Conservation (phyloP, 805 yeast genomes). For the Lipomyces yamadae region DNA sequence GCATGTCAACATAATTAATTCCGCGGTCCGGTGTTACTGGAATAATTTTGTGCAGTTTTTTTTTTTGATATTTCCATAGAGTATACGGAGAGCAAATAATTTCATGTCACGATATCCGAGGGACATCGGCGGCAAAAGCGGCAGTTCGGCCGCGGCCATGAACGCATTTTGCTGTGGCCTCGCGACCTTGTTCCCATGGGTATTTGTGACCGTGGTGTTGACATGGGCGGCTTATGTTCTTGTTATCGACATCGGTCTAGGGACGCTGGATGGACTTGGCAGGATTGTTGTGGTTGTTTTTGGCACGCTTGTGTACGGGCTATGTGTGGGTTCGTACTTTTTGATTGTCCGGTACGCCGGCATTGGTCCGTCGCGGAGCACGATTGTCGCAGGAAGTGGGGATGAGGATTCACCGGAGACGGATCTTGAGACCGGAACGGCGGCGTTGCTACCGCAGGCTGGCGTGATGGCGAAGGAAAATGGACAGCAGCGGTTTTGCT, state of each 20-base stretch:
- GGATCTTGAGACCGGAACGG: constrained; percentile 41
- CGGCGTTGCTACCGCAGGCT: constrained; percentile 41
- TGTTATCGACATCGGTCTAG: constrained; percentile 37
- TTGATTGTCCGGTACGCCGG: constrained; percentile 43
- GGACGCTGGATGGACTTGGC: constrained; percentile 21
- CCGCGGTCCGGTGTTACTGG: no score
- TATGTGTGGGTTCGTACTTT: constrained; percentile 41
- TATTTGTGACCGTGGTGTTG: constrained; percentile 41
- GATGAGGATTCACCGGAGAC: constrained; percentile 9
- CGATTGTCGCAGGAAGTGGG: background rate
- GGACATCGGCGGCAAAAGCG: background rate
- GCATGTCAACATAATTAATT: background rate
- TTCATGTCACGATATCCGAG: background rate
- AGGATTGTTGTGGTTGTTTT: constrained; percentile 26
- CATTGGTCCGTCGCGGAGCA: constrained; percentile 43
- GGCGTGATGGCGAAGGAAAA: constrained; percentile 49
- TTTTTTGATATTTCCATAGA: background rate
- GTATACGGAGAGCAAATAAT: background rate
- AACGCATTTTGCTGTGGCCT: constrained; percentile 29
- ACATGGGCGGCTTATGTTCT: constrained; percentile 45
- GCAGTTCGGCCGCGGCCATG: constrained; percentile 14
- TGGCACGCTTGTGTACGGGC: constrained; percentile 38
- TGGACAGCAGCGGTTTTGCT: constrained; percentile 50
- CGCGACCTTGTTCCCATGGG: constrained; percentile 43
- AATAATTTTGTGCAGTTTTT: no score